Conservation (phyloP, 108 stramenopile species). For the Aurantiochytrium sp. region DNA sequence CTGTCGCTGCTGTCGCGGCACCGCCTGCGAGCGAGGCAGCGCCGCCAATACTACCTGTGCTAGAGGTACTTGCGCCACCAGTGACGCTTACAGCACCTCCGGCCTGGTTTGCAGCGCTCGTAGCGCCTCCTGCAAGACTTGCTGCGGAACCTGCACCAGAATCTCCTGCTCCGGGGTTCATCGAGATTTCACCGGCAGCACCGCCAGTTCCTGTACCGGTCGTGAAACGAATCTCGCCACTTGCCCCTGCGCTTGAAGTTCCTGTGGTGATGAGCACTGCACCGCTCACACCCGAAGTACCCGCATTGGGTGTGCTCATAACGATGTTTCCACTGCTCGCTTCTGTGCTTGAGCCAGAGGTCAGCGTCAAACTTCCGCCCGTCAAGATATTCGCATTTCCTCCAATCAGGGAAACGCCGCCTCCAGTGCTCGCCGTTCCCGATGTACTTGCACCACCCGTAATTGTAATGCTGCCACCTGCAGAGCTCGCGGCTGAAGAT, state of each 20-base stretch:
- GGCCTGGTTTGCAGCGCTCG: too few relatives aligned
- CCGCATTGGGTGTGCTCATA: not conserved
- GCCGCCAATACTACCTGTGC: not conserved
- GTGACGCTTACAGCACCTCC: too few relatives aligned
- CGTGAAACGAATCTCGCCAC: constrained; percentile 8
- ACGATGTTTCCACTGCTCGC: not conserved
- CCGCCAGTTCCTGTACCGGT: constrained; percentile 16
- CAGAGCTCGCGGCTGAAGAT: not conserved
- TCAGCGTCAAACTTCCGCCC: not conserved
- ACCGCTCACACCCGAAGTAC: not conserved
- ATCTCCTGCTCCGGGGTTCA: not conserved
- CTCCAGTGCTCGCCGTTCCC: not conserved
- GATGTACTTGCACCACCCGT: not conserved
- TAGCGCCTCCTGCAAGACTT: too few relatives aligned
- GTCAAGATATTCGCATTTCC: not conserved
- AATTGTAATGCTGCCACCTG: not conserved
- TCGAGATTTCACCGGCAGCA: constrained; percentile 12
- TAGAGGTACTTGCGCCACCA: too few relatives aligned
- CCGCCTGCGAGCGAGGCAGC: constrained; percentile 24
- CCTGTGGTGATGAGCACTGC: not conserved
- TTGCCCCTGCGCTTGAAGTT: not conserved
- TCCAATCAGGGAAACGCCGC: not conserved
- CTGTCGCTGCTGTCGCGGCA: not conserved
- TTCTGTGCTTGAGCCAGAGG: not conserved
- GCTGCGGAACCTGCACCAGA: too few relatives aligned